phyloP scores from a whole-genome alignment of 257 asterid genomes.

The Solanum clarkiae region DNA sequence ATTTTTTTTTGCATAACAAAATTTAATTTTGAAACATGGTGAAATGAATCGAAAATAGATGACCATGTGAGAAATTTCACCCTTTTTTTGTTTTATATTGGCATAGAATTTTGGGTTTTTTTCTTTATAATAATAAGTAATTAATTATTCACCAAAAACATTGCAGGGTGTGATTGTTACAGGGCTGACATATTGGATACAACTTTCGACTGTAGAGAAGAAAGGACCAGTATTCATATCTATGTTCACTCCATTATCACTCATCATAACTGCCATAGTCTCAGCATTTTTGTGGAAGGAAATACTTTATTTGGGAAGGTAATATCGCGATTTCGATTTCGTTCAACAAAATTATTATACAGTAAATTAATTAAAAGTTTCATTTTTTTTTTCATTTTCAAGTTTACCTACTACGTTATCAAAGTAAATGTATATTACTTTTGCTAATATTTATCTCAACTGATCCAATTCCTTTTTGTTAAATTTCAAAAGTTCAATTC shows the following conservation, averaged over 20 bases:
- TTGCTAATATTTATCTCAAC: neutral
- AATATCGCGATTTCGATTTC: too few relatives aligned
- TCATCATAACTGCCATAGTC: constrained; percentile 38
- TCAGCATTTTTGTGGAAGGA: constrained; percentile 48
- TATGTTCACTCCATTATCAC: constrained; percentile 47
- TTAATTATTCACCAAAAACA: neutral
- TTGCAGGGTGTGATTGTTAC: constrained; percentile 60
- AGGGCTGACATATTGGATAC: constrained; percentile 45
- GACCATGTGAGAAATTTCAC: neutral
- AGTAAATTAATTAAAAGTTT: neutral
- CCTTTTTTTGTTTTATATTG: neutral
- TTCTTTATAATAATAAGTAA: neutral
- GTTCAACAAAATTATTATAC: neutral
- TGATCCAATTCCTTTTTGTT: neutral
- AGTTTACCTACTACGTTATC: neutral
- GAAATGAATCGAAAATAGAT: neutral
- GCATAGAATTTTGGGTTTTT: neutral
- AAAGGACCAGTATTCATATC: constrained; percentile 57
- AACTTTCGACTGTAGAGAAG: constrained; percentile 41
- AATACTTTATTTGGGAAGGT: constrained; percentile 48
- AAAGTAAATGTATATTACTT: neutral
- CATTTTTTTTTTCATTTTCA: too few relatives aligned
- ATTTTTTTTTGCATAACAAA: neutral
- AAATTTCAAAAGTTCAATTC: neutral
- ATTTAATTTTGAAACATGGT: neutral